Evolutionary conservation across 768 basidiomycete genomes (phyloP).

Genomic region (Hortiboletus flavorubellus): DNA sequence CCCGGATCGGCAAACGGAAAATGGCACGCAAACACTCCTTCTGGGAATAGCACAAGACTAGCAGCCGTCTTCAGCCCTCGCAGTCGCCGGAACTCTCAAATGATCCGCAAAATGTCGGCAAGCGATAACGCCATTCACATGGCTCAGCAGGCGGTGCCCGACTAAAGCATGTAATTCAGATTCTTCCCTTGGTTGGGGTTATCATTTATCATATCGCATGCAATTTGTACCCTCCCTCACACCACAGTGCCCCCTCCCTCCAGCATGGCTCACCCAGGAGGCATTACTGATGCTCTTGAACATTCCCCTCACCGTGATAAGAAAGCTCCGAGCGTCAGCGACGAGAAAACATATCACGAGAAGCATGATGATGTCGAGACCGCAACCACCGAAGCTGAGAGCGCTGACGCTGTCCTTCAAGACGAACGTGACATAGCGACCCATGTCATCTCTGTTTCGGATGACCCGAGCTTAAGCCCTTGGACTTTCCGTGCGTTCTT

Average conservation of each 20-base stretch:
- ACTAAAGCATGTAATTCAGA: background rate
- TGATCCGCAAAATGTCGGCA: too few relatives aligned
- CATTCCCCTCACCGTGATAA: background rate
- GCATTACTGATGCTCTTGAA: background rate
- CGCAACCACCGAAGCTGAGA: constrained; percentile 10
- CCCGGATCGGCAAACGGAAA: too few relatives aligned
- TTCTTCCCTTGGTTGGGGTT: too few relatives aligned
- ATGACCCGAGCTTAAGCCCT: constrained; percentile 26
- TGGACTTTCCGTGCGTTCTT: constrained; percentile 47
- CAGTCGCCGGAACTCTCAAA: too few relatives aligned
- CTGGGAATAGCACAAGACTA: too few relatives aligned
- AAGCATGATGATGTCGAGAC: constrained; percentile 38
- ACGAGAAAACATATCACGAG: constrained; percentile 23
- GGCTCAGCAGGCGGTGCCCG: background rate
- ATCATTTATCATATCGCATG: constrained; percentile 1
- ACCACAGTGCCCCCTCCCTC: background rate
- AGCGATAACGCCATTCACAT: background rate
- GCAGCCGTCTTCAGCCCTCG: too few relatives aligned
- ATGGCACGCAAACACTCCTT: too few relatives aligned
- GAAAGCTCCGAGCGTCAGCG: constrained; percentile 5
- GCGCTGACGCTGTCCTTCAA: constrained; percentile 27
- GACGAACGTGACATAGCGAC: constrained; percentile 48
- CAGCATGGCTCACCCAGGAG: constrained; percentile 8
- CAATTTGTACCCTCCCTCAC: background rate
- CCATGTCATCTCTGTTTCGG: constrained; percentile 41